Percentiles rank a stretch among this genome's conserved stretches.
These are phyloP conservation scores for Claviceps fusiformis DNA, from an alignment of 2,329 filamentous ascomycete species.

Conservation along the genomic window DNA sequence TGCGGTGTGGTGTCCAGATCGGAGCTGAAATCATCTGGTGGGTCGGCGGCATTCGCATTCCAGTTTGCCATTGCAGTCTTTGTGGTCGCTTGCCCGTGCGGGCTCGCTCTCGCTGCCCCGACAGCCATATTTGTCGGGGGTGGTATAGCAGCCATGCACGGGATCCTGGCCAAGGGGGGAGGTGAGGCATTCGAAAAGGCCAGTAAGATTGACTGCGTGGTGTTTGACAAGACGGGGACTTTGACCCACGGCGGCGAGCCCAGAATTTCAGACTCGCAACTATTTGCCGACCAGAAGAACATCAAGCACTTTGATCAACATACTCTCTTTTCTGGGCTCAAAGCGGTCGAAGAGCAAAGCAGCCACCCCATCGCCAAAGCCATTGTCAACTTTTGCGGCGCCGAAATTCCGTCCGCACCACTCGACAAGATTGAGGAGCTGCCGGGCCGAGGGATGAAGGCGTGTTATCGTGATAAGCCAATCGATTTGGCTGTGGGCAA, in stretches of 20 bases:
- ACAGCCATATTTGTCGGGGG: slow-evolving; percentile 77
- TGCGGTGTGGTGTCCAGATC: slow-evolving; percentile 40
- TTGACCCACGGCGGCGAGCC: slow-evolving; percentile 63
- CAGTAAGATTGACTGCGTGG: slow-evolving; percentile 61
- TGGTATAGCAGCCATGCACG: slow-evolving; percentile 64
- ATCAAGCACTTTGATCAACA: slow-evolving; percentile 13
- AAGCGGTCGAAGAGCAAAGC: slow-evolving; percentile 54
- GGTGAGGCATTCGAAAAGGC: slow-evolving; percentile 80
- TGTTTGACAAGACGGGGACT: slow-evolving; percentile 84
- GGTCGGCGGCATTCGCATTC: slow-evolving; percentile 60
- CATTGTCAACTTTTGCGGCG: slow-evolving; percentile 47
- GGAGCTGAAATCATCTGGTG: slow-evolving; percentile 45
- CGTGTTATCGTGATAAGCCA: slow-evolving; percentile 27
- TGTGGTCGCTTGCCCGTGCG: slow-evolving; percentile 76
- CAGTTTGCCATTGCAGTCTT: slow-evolving; percentile 80
- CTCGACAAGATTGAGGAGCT: slow-evolving; percentile 46
- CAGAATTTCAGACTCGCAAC: slow-evolving; percentile 43
- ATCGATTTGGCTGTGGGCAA: slow-evolving; percentile 56
- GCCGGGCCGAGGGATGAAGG: slow-evolving; percentile 58
- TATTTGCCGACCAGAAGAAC: slow-evolving; percentile 21
- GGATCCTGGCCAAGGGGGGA: slow-evolving; percentile 71
- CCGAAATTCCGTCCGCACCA: slow-evolving; percentile 17
- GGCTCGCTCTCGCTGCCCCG: slow-evolving; percentile 70
- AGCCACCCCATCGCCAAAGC: slow-evolving; percentile 64
- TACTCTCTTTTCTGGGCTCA: slow-evolving; percentile 38